Conservation (phyloP, 805 yeast genomes). For the Tetrapisispora taiwanensis region DNA sequence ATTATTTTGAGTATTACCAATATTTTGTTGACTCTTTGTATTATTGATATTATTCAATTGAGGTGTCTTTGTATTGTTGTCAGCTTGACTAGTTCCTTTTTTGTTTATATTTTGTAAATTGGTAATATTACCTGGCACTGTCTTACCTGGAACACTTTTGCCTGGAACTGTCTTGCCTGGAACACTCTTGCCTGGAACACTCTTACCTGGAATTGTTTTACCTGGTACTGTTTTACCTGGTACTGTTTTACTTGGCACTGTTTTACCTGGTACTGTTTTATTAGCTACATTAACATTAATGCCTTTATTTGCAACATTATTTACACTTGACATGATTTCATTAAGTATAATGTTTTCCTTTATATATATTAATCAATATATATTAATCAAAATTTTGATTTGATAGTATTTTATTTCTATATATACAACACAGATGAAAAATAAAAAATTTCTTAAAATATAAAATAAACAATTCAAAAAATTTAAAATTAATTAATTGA, state of each 20-base stretch:
- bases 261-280: background rate
- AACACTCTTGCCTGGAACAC: background rate
- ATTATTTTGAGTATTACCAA: background rate
- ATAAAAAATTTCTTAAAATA: no score
- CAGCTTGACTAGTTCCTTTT: background rate
- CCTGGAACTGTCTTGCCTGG: background rate
- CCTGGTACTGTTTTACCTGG: background rate
- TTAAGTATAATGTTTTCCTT: no score
- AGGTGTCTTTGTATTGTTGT: background rate
- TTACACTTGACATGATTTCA: background rate
- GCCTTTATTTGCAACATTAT: background rate
- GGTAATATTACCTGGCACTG: background rate
- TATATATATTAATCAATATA: no score
- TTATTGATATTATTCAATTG: background rate
- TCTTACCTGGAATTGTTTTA: background rate
- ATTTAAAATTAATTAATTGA: no score
- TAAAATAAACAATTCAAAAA: no score
- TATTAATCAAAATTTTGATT: no score
- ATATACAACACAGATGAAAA: no score
- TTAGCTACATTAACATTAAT: background rate
- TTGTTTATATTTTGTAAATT: background rate
- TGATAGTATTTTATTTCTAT: no score
- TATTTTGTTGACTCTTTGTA: background rate
- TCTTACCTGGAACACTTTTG: background rate
- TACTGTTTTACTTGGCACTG: background rate